These are phyloP conservation scores for Stentor roeselii DNA, from an alignment of 73 alveolate species.

Conservation along the genomic window DNA sequence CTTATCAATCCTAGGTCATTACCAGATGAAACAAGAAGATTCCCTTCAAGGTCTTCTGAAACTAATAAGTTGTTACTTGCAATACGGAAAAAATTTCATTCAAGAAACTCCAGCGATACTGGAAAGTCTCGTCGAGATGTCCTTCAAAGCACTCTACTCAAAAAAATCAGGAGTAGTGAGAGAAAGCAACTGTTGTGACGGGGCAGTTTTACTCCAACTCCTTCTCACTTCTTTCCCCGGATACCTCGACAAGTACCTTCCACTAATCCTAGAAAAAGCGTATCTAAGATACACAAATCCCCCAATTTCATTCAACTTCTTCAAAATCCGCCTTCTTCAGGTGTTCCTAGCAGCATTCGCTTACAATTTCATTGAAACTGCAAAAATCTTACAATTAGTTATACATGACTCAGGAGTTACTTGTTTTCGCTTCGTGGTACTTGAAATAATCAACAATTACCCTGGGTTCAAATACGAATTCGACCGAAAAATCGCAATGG, in stretches of 20 bases:
- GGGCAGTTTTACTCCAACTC: conserved; percentile 11
- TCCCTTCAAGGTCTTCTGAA: neutral
- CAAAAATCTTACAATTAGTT: neutral
- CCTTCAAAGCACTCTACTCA: neutral
- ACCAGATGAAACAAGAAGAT: conserved; percentile 4
- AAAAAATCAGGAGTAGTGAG: neutral
- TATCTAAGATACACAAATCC: neutral
- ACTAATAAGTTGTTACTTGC: neutral
- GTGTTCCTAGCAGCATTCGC: neutral
- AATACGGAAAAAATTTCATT: neutral
- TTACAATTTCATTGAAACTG: neutral
- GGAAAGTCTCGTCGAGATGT: neutral
- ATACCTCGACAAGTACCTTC: neutral
- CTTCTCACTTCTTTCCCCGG: neutral
- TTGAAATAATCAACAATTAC: neutral
- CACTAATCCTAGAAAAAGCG: neutral
- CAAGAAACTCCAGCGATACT: neutral
- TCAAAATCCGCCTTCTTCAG: neutral
- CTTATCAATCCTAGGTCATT: neutral
- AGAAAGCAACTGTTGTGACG: conserved; percentile 15
- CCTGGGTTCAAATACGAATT: neutral
- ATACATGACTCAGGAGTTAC: neutral
- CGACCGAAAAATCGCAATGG: neutral
- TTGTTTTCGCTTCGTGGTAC: conserved; percentile 1
- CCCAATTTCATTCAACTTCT: neutral